Evolutionary conservation across 306 rosid species (phyloP).

Genomic region (Trifolium dubium): DNA sequence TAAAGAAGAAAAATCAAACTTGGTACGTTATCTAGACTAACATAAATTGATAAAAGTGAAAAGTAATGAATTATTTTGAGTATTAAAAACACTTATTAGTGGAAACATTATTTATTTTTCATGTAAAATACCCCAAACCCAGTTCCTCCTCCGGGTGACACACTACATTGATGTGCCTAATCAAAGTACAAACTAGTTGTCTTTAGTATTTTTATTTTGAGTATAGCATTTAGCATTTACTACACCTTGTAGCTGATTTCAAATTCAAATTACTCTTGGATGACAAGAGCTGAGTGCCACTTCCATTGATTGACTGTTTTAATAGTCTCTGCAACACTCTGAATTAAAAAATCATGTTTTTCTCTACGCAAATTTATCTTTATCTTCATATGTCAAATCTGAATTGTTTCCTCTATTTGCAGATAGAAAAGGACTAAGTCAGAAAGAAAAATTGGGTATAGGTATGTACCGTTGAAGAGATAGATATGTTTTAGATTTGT

Average conservation of each 20-base stretch:
- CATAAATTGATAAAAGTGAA: too few relatives aligned
- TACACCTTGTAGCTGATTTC: constrained; percentile 3
- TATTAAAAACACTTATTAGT: too few relatives aligned
- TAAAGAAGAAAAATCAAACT: too few relatives aligned
- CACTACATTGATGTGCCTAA: constrained; percentile 1
- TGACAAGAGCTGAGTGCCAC: constrained; percentile 1
- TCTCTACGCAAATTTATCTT: constrained; percentile 21
- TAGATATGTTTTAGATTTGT: background rate
- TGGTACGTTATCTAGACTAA: too few relatives aligned
- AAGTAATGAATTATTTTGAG: too few relatives aligned
- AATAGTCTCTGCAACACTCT: constrained; percentile 2
- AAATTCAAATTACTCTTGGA: background rate
- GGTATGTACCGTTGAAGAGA: constrained; percentile 43
- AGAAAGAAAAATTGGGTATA: constrained; percentile 9
- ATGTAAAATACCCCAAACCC: background rate
- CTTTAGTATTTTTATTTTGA: background rate
- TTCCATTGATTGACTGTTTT: constrained; percentile 15
- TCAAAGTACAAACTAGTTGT: background rate
- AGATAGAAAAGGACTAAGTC: background rate
- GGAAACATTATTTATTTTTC: constrained; percentile 23
- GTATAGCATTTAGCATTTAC: background rate
- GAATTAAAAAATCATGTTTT: background rate
- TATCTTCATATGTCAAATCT: constrained; percentile 10
- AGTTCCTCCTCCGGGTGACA: background rate
- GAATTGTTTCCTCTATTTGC: constrained; percentile 27